phyloP scores from a whole-genome alignment of 148 eudicot genomes.

The Arbutus unedo region DNA sequence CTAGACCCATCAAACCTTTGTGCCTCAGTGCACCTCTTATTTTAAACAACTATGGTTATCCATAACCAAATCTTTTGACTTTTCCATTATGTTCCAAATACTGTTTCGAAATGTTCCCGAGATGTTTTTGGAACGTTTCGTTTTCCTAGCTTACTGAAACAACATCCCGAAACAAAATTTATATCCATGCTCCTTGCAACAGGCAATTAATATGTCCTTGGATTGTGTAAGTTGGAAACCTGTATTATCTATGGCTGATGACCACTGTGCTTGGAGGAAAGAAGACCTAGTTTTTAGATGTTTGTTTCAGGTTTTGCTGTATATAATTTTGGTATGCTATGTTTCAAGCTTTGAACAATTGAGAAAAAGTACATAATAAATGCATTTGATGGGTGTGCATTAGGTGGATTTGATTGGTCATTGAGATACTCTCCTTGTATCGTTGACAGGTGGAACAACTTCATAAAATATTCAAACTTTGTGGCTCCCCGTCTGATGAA shows the following conservation, averaged over 20 bases:
- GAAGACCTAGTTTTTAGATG: background rate
- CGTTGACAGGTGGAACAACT: constrained; percentile 62
- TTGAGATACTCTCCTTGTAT: constrained; percentile 8
- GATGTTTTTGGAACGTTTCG: background rate
- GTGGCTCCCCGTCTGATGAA: constrained; percentile 71
- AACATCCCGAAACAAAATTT: background rate
- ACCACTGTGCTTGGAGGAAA: background rate
- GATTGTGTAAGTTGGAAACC: constrained; percentile 1
- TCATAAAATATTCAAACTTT: constrained; percentile 69
- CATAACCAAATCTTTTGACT: background rate
- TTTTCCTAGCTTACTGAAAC: background rate
- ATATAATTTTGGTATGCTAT: background rate
- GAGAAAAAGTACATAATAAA: background rate
- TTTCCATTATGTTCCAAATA: background rate
- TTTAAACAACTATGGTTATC: background rate
- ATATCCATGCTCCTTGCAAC: background rate
- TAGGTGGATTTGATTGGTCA: background rate
- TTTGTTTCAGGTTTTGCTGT: background rate
- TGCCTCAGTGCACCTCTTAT: too few relatives aligned
- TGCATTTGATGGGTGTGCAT: background rate
- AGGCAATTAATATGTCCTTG: constrained; percentile 1
- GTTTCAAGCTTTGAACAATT: background rate
- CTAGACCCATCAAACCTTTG: too few relatives aligned
- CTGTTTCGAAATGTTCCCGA: background rate
- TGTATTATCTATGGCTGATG: background rate